Evolutionary conservation across 495 filamentous ascomycete species (phyloP).

Genomic region (Patellaria atrata): DNA sequence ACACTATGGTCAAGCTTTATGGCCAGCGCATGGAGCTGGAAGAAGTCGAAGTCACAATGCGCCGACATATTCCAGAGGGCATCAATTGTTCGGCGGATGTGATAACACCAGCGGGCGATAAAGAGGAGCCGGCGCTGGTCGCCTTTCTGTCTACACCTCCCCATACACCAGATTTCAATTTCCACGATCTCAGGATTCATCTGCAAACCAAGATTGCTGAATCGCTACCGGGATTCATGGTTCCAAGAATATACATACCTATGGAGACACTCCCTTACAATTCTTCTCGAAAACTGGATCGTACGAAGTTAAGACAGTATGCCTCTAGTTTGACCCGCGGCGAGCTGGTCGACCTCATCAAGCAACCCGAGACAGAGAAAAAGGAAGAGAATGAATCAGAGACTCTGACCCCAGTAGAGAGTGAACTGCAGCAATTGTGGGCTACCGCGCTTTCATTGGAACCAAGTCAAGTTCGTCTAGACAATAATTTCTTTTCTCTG

Average conservation of each 20-base stretch:
- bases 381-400: no score
- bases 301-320: slow-evolving; percentile 6
- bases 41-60: slow-evolving; percentile 48
- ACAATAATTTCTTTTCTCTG: no score
- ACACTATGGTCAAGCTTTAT: slow-evolving; percentile 51
- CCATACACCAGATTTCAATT: no score
- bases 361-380: no score
- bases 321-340: slow-evolving; percentile 10
- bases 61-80: slow-evolving; percentile 23
- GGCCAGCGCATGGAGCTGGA: slow-evolving; percentile 52
- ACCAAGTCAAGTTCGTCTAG: no score
- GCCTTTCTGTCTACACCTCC: no score
- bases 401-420: no score
- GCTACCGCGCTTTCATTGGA: no score
- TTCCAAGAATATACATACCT: slow-evolving; percentile 13
- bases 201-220: no score
- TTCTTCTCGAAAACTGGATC: slow-evolving; percentile 9
- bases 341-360: no score
- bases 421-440: no score
- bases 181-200: no score
- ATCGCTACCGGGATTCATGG: slow-evolving; percentile 13
- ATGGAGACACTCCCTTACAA: slow-evolving; percentile 11
- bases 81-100: slow-evolving; percentile 30
- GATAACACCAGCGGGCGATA: slow-evolving; percentile 27
- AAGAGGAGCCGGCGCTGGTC: slow-evolving; percentile 28